Evolutionary conservation across 2,329 filamentous ascomycete genomes (phyloP), one percentile per base, ranked within the genome.

Genomic region (Colletotrichum agaves): DNA sequence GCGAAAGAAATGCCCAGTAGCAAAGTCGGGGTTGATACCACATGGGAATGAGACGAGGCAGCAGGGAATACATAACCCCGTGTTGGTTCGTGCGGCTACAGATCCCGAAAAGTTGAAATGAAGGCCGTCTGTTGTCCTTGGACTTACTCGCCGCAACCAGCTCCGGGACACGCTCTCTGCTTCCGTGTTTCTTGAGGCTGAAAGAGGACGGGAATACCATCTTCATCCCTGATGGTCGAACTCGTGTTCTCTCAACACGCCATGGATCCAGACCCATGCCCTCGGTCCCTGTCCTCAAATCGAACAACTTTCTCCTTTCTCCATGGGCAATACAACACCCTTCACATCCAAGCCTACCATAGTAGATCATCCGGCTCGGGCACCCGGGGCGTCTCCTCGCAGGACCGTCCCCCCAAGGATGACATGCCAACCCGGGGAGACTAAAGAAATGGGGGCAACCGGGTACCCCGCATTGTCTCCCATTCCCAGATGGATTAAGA

Each of bases 401-500:
- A 59, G 35, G 39, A 44, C 13, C 23, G 41, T 52, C 17, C 39
- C 61, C 23, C 27, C 61, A 27, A 59, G 53, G 61, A 63, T 63
- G 52, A n/a, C 53, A 3, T 15, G 13, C 33, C 33, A 35, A 35
- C 10, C 15, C 17, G 31, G 33, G 50, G 50, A 17, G 37, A 33
- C 35, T 17, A 37, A 50, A 13, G 50, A 53, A 37, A 37, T 56
- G 37, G 61, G 53, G 19, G 15, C 21, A 39, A 17, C 63, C 63
- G 31, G 63, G 63, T 65, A 65, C 63, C 63, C 63, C 63, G 63
- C 63, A 65, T 65, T 55, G 63, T 61, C 47, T 65, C 33, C 47
- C 63, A 47, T 61, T 49, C 63, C 63, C 57, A 61, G 61, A 65
- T 56, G 63, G 63, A 65, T 65, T 65, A 65, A 65, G 63, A 65